Evolutionary conservation across 1,284 basidiomycete species (phyloP), one percentile per base, ranked within the genome.

Genomic region (Leccinum subrobustum): DNA sequence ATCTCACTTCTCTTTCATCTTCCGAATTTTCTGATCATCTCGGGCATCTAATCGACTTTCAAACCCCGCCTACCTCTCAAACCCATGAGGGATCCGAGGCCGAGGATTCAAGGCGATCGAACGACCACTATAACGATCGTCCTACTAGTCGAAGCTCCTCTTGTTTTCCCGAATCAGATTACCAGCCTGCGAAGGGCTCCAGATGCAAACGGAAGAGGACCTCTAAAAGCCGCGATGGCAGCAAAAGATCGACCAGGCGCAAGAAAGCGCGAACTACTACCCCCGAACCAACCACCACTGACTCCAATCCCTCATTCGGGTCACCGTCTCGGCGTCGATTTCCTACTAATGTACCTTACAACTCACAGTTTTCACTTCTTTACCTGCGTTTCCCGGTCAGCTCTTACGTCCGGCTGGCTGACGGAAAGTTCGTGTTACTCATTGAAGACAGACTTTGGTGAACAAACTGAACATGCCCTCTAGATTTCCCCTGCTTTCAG

Each of bases 371-470:
- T 68, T 71, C 82, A 14, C 76, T 83, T 35, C 81, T 89, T 63
- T 92, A 92, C 69, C 76, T 84, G 62, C 81, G 84, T 14, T 91
- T 88, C 69, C 85, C 86, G 8, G 78, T 81, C 56, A 84, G 83
- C 63, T 81, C 83, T 7, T 87, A 80, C 61, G 75, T 81, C 52
- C 74, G 78, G 27, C 60, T 67, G 31, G 61, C 65, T 51, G 68
- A 71, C 48, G 69, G 68, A 60, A 68, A 63, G 74, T 75, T 71
- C 59, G 68, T 71, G 55, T 55, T 33, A n/a, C 47, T 57, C 48
- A 44, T 50, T 58, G 23, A 29, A 51, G 44, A 14, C 37, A 16
- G 5, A 11, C 16, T 56, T 35, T 9, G 6, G 9, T 16, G n/a
- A 44, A 48, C 42, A 18, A 33, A 50, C 47, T 48, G 6, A 58